A percentile compares a stretch with the other conserved stretches of the same genome.
These are phyloP conservation scores for Massariosphaeria phaeospora DNA, from an alignment of 495 filamentous ascomycete genomes.

Conservation along the genomic window DNA sequence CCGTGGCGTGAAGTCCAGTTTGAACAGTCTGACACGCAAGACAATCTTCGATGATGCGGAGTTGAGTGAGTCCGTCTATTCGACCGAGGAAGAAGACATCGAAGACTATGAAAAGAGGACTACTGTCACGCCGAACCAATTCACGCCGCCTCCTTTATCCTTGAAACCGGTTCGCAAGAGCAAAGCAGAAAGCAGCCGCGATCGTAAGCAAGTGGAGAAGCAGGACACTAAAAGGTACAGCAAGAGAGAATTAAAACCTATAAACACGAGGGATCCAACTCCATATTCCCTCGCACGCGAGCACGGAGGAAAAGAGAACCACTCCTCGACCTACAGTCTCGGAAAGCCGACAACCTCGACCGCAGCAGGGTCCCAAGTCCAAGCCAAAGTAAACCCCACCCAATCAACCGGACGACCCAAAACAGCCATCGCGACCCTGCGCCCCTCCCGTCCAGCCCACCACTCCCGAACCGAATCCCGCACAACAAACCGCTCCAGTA, in stretches of 20 bases:
- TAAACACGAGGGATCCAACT: slow-evolving; percentile 12
- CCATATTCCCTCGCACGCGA: slow-evolving; percentile 5
- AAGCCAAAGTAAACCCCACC: background rate
- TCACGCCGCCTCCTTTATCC: slow-evolving; percentile 12
- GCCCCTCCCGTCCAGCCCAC: background rate
- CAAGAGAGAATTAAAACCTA: slow-evolving; percentile 1
- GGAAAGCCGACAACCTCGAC: background rate
- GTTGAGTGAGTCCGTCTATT: slow-evolving; percentile 22
- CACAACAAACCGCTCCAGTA: slow-evolving; percentile 9
- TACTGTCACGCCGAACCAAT: slow-evolving; percentile 4
- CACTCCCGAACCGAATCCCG: slow-evolving; percentile 11
- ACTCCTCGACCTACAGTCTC: slow-evolving; percentile 18
- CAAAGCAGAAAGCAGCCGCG: background rate
- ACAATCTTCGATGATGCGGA: slow-evolving; percentile 25
- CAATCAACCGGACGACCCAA: slow-evolving; percentile 15
- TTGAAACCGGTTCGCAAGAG: background rate
- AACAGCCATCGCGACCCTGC: background rate
- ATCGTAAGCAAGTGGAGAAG: background rate
- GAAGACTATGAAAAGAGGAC: slow-evolving; percentile 14
- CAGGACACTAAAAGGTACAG: slow-evolving; percentile 2
- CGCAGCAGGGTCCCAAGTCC: slow-evolving; percentile 1
- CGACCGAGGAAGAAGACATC: slow-evolving; percentile 13
- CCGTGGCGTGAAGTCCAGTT: slow-evolving; percentile 4
- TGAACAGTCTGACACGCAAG: slow-evolving; percentile 14
- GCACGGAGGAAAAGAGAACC: slow-evolving; percentile 29